A percentile compares a stretch with the other conserved stretches of the same genome.
These are phyloP conservation scores for Thalassiosira mediterranea DNA, from an alignment of 352 stramenopile genomes.

Conservation along the genomic window DNA sequence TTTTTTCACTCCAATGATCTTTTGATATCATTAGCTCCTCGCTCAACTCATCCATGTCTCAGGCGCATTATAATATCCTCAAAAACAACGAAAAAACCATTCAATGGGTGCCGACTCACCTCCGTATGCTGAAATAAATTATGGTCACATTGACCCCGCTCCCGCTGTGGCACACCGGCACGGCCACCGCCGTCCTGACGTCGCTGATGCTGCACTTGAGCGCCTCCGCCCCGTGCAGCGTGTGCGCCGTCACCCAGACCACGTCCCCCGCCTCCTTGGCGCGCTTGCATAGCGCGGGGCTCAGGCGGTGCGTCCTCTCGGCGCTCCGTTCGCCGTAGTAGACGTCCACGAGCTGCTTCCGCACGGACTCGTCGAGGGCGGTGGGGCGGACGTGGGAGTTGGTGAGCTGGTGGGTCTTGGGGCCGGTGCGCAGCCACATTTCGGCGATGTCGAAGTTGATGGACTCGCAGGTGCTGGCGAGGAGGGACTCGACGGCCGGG, in stretches of 20 bases:
- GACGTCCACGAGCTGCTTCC: conserved; percentile 80
- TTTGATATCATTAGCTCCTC: too few relatives aligned
- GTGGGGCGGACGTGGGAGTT: conserved; percentile 77
- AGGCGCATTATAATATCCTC: too few relatives aligned
- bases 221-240: conserved; percentile 65
- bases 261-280: conserved; percentile 82
- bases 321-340: conserved; percentile 78
- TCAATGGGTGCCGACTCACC: too few relatives aligned
- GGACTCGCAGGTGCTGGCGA: conserved; percentile 69
- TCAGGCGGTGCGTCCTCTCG: conserved; percentile 78
- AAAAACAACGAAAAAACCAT: too few relatives aligned
- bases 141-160: conserved; percentile 81
- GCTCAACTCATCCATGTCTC: too few relatives aligned
- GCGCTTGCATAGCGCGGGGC: conserved; percentile 78
- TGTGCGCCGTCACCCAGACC: conserved; percentile 80
- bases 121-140: conserved; percentile 83
- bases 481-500: conserved; percentile 66
- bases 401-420: conserved; percentile 84
- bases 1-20: too few relatives aligned
- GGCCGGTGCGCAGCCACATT: conserved; percentile 83
- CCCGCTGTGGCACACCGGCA: conserved; percentile 79
- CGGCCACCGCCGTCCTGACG: conserved; percentile 79
- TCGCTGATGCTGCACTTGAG: conserved; percentile 75
- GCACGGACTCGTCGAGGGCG: conserved; percentile 67
- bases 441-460: conserved; percentile 85